Percentiles rank a stretch among this genome's conserved stretches.
phyloP scores from a whole-genome alignment of 352 stramenopile species.

The Aphanomyces euteiches region DNA sequence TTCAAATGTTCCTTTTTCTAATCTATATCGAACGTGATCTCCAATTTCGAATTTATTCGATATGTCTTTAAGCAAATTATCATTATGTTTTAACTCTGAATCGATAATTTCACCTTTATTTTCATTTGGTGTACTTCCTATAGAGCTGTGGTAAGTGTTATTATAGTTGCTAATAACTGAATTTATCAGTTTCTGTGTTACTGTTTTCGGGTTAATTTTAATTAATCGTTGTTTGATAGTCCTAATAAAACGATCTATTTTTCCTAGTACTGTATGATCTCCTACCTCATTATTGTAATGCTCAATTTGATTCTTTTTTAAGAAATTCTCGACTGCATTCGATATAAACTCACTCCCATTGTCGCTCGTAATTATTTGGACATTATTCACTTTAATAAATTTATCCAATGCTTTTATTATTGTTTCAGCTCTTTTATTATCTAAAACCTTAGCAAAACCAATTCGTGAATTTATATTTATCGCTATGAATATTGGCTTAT shows the following conservation, averaged over 20 bases:
- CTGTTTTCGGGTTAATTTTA: conserved; percentile 13
- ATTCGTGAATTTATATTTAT: conserved; percentile 44
- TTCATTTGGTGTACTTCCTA: conserved; percentile 25
- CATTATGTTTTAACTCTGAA: conserved; percentile 25
- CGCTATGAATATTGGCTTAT: conserved; percentile 34
- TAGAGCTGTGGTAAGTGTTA: conserved; percentile 20
- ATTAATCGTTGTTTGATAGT: conserved; percentile 33
- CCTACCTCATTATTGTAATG: conserved; percentile 35
- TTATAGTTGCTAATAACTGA: conserved; percentile 34
- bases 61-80: conserved; percentile 3
- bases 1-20: neutral
- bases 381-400: conserved; percentile 33
- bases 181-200: conserved; percentile 28
- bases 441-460: conserved; percentile 38
- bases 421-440: conserved; percentile 36
- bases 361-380: conserved; percentile 38
- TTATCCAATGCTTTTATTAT: conserved; percentile 34
- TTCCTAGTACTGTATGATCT: conserved; percentile 29
- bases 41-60: neutral
- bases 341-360: conserved; percentile 34
- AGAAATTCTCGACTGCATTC: conserved; percentile 14
- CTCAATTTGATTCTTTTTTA: conserved; percentile 31
- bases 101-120: conserved; percentile 29
- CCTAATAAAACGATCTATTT: conserved; percentile 37
- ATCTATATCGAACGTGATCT: neutral